These are phyloP conservation scores for Marasmius oreades DNA, from an alignment of 1,284 basidiomycete species.

Conservation along the genomic window DNA sequence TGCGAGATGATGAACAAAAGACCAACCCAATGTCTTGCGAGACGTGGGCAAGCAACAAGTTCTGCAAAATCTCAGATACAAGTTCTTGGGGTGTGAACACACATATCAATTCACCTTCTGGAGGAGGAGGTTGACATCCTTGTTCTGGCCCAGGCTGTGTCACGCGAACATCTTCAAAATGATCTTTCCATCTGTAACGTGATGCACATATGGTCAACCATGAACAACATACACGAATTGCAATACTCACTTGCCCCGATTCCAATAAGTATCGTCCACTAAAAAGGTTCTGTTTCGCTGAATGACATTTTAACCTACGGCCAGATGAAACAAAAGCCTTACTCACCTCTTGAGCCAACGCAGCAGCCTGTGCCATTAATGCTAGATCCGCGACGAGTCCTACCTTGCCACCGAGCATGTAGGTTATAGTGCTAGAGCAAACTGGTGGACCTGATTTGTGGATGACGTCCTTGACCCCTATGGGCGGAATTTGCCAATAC, in stretches of 20 bases:
- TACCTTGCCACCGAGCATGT: constrained; percentile 63
- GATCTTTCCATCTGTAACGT: constrained; percentile 54
- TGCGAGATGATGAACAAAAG: background rate
- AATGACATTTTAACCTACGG: constrained; percentile 4
- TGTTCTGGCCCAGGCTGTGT: constrained; percentile 64
- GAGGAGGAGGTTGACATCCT: constrained; percentile 56
- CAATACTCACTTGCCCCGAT: constrained; percentile 55
- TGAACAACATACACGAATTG: constrained; percentile 9
- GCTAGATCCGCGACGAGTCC: constrained; percentile 63
- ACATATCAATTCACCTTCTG: constrained; percentile 42
- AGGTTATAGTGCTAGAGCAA: constrained; percentile 63
- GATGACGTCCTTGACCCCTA: constrained; percentile 42
- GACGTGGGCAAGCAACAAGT: constrained; percentile 68
- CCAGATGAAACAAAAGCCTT: background rate
- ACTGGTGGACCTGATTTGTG: constrained; percentile 41
- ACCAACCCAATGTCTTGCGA: constrained; percentile 62
- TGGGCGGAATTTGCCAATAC: constrained; percentile 47
- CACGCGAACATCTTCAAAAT: constrained; percentile 54
- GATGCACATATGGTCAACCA: constrained; percentile 1
- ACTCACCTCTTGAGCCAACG: constrained; percentile 58
- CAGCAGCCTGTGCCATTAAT: constrained; percentile 61
- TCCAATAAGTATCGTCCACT: constrained; percentile 60
- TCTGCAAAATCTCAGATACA: constrained; percentile 33
- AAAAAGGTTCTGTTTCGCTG: constrained; percentile 52
- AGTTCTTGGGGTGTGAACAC: constrained; percentile 2